Conservation (phyloP, 75 land plant genomes). For the Isoetes taiwanensis region DNA sequence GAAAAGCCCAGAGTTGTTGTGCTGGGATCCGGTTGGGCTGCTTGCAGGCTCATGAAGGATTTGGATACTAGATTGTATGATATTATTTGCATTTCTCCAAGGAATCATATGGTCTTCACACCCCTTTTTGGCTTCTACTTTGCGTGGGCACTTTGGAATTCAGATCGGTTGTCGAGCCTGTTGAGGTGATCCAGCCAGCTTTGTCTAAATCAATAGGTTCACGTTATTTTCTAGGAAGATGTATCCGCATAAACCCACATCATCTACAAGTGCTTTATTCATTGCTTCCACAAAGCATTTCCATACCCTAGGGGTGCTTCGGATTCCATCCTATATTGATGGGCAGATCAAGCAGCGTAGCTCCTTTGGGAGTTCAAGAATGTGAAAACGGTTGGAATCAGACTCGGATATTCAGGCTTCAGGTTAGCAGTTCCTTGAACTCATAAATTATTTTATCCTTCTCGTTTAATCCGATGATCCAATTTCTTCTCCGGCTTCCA, state of each 20-base stretch:
- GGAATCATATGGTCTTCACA: constrained; percentile 99
- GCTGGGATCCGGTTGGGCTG: constrained; percentile 90
- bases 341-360: no score
- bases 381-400: no score
- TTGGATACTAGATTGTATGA: constrained; percentile 56
- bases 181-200: constrained; percentile 70
- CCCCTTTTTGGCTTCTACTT: constrained; percentile 86
- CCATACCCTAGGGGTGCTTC: no score
- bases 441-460: no score
- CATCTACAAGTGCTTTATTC: no score
- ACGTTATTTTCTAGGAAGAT: constrained; percentile 58
- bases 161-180: constrained; percentile 91
- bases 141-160: constrained; percentile 97
- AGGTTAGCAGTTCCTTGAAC: no score
- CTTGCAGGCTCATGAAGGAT: constrained; percentile 63
- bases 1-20: constrained; percentile 78
- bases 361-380: no score
- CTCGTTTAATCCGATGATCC: no score
- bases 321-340: no score
- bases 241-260: constrained; percentile 41
- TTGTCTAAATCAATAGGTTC: constrained; percentile 55
- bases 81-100: constrained; percentile 81
- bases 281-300: no score
- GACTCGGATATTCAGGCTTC: no score
- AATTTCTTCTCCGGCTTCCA: no score